Percentiles rank a stretch among this genome's conserved stretches.
Conservation (phyloP, 805 yeast species). For the Scheffersomyces amazonensis region DNA sequence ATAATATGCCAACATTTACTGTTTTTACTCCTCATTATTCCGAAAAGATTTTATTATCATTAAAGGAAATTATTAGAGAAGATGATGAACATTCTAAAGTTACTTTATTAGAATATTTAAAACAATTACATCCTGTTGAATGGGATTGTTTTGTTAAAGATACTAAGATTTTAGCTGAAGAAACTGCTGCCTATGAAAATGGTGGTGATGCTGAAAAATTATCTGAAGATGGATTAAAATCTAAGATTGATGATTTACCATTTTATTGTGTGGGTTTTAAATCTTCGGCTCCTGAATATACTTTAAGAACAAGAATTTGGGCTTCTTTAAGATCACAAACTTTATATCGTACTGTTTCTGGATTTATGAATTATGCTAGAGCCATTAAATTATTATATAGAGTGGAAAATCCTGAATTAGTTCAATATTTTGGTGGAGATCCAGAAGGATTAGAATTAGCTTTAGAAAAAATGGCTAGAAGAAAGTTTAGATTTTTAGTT, state of each 20-base stretch:
- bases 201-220: conserved; percentile 38
- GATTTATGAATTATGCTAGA: conserved; percentile 47
- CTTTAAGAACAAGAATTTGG: conserved; percentile 47
- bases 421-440: conserved; percentile 98
- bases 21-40: conserved; percentile 85
- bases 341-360: conserved; percentile 44
- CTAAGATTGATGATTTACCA: conserved; percentile 40
- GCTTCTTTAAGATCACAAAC: conserved; percentile 48
- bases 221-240: conserved; percentile 31
- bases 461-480: conserved; percentile 69
- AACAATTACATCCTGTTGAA: conserved; percentile 53
- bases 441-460: conserved; percentile 96
- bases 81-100: conserved; percentile 60
- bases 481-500: conserved; percentile 63
- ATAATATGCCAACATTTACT: conserved; percentile 99
- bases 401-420: conserved; percentile 44
- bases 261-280: conserved; percentile 48
- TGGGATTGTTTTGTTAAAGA: conserved; percentile 59
- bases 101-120: conserved; percentile 53
- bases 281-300: conserved; percentile 47
- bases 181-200: conserved; percentile 52
- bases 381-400: conserved; percentile 42
- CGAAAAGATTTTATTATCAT: conserved; percentile 73
- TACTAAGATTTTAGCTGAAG: conserved; percentile 53
- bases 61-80: conserved; percentile 77